phyloP scores from a whole-genome alignment of 129 eudicot species.

The Chrysanthemum makinoi region DNA sequence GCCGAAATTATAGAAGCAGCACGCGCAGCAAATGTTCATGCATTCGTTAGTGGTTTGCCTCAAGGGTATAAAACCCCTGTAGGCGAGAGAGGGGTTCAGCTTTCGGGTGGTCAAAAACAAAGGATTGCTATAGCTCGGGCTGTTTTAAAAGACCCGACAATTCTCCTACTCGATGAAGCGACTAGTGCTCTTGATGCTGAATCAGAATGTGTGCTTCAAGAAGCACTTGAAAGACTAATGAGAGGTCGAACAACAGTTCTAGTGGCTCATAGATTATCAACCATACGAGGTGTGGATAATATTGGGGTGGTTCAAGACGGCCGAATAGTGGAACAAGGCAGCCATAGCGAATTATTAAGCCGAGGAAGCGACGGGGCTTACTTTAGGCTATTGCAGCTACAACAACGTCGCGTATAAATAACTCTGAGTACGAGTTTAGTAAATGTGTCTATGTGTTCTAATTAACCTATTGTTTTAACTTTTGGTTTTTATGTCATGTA shows the following conservation, averaged over 20 bases:
- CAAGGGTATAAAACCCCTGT: slow-evolving; percentile 87
- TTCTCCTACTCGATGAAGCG: slow-evolving; percentile 83
- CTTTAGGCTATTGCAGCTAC: slow-evolving; percentile 87
- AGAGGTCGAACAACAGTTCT: slow-evolving; percentile 90
- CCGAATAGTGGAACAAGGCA: slow-evolving; percentile 87
- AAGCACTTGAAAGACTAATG: slow-evolving; percentile 87
- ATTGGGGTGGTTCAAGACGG: slow-evolving; percentile 91
- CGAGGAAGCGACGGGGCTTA: slow-evolving; percentile 82
- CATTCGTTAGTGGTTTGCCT: slow-evolving; percentile 84
- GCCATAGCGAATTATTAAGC: slow-evolving; percentile 74
- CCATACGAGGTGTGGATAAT: slow-evolving; percentile 82
- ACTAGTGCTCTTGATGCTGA: slow-evolving; percentile 94
- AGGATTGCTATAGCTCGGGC: slow-evolving; percentile 93
- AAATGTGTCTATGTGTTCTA: too few species aligned
- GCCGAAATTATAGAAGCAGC: slow-evolving; percentile 85
- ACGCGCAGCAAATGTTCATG: slow-evolving; percentile 80
- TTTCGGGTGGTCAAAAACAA: slow-evolving; percentile 97
- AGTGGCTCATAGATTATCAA: slow-evolving; percentile 84
- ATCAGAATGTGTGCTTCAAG: slow-evolving; percentile 90
- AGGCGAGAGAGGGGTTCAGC: slow-evolving; percentile 88
- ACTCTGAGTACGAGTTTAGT: too few species aligned
- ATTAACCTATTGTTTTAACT: too few species aligned
- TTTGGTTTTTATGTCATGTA: too few species aligned
- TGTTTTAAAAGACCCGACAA: slow-evolving; percentile 73
- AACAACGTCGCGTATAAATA: slow-evolving; percentile 62